phyloP scores from a whole-genome alignment of 768 basidiomycete species.

The Tulasnella sp. region DNA sequence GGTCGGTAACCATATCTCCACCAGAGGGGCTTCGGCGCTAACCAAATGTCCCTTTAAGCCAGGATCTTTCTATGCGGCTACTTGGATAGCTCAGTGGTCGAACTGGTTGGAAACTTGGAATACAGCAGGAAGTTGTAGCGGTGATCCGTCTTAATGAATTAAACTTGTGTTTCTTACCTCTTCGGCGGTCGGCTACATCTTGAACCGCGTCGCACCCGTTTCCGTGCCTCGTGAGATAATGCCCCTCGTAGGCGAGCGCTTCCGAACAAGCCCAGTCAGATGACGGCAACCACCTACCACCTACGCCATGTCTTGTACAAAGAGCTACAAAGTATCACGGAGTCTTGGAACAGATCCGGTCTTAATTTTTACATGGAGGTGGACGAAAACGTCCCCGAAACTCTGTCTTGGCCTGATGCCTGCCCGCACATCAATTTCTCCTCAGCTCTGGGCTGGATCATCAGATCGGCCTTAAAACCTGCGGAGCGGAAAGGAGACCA shows the following conservation, averaged over 20 bases:
- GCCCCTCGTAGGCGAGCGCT: too few species aligned
- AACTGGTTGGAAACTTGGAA: too few species aligned
- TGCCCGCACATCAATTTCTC: background rate
- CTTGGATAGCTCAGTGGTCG: too few species aligned
- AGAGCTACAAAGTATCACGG: background rate
- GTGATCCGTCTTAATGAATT: too few species aligned
- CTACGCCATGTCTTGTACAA: background rate
- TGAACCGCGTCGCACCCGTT: too few species aligned
- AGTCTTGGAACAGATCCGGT: background rate
- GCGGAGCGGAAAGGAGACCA: background rate
- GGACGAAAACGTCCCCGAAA: background rate
- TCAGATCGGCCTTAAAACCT: background rate
- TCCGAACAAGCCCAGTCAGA: background rate
- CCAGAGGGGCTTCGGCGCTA: too few species aligned
- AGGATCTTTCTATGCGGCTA: too few species aligned
- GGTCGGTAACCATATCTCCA: slow-evolving; percentile 59
- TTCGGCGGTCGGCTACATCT: too few species aligned
- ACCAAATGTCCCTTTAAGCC: too few species aligned
- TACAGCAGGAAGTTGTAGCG: too few species aligned
- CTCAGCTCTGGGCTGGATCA: background rate
- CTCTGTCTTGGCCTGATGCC: background rate
- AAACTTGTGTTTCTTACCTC: too few species aligned
- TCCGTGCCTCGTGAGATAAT: too few species aligned
- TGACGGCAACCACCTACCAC: background rate
- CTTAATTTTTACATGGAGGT: background rate